Percentiles rank a stretch among this genome's conserved stretches.
phyloP scores from a whole-genome alignment of 495 filamentous ascomycete genomes.

The Glutinoglossum americanum region DNA sequence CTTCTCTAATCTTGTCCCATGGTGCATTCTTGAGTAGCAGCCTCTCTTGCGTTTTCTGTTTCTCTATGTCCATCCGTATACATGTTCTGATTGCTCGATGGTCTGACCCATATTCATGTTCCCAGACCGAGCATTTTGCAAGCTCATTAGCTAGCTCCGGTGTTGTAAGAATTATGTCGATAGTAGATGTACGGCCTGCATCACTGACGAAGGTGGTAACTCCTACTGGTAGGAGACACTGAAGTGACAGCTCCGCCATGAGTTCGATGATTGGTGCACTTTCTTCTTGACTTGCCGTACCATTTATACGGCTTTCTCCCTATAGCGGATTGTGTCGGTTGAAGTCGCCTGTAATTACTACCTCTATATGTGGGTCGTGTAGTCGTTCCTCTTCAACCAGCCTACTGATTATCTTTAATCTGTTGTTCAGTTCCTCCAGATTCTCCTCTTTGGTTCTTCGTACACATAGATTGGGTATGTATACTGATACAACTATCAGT shows the following conservation, averaged over 20 bases:
- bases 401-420: not conserved
- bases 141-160: slow-evolving; percentile 8
- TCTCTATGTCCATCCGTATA: slow-evolving; percentile 9
- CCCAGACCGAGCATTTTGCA: slow-evolving; percentile 13
- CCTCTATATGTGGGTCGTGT: slow-evolving; percentile 7
- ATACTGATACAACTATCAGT: not conserved
- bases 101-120: slow-evolving; percentile 18
- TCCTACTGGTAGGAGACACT: slow-evolving; percentile 16
- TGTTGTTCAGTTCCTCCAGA: slow-evolving; percentile 1
- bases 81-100: slow-evolving; percentile 15
- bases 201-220: slow-evolving; percentile 14
- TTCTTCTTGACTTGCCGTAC: slow-evolving; percentile 14
- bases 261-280: slow-evolving; percentile 18
- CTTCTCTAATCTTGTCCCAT: slow-evolving; percentile 9
- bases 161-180: slow-evolving; percentile 14
- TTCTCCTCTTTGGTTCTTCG: slow-evolving; percentile 7
- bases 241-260: slow-evolving; percentile 15
- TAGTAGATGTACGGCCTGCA: slow-evolving; percentile 13
- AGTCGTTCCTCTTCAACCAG: slow-evolving; percentile 1
- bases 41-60: slow-evolving; percentile 7
- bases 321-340: slow-evolving; percentile 19
- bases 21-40: slow-evolving; percentile 16
- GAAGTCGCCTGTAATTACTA: slow-evolving; percentile 17
- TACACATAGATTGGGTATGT: not conserved
- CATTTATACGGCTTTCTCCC: slow-evolving; percentile 17